Evolutionary conservation across 2,329 filamentous ascomycete genomes (phyloP), one percentile per base, ranked within the genome.

Genomic region (Cryphonectria nitschkei): DNA sequence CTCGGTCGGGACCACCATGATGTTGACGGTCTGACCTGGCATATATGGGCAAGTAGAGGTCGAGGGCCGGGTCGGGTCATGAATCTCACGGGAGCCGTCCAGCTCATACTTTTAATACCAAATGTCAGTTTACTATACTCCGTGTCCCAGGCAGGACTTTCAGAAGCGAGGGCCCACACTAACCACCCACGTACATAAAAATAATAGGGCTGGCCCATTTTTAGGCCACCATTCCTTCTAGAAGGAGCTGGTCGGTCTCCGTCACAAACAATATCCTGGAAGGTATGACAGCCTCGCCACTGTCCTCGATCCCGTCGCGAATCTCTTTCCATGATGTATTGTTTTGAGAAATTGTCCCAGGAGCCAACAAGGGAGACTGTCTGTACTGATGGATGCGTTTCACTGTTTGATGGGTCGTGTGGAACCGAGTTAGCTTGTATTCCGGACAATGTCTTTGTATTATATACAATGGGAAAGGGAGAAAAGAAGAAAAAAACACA

Each of bases 171-270:
- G 52, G 64, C 46, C 67, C 41, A 37, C 65, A 61, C 62, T 69
- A 70, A 65, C 69, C 69, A 73, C 62, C 56, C 56, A 72, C 92
- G 82, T 84, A 97, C 94, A 82, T 96, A 98, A 85, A 97, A 98
- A 87, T 95, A 98, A 81, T 98, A 98, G 22, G 92, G 96, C 72
- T 92, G 90, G 61, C 95, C 95, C 93, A 97, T 97, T 81, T 92
- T 96, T 74, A 98, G 86, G 67, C 92, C 95, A 70, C 94, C 94
- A 75, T 88, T 88, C 76, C 93, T 88, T 76, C 88, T 89, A 46
- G 84, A 82, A 34, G 80, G 81, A 67, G 82, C 85, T 75, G 84
- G 80, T 65, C 84, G 79, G 72, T 91, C 86, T 70, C 94, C 93
- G 81, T 97, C 93, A 76, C 91, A 94, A 76, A 93, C 90, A 78